phyloP scores from a whole-genome alignment of 148 eudicot species.

The Vaccinium macrocarpon region DNA sequence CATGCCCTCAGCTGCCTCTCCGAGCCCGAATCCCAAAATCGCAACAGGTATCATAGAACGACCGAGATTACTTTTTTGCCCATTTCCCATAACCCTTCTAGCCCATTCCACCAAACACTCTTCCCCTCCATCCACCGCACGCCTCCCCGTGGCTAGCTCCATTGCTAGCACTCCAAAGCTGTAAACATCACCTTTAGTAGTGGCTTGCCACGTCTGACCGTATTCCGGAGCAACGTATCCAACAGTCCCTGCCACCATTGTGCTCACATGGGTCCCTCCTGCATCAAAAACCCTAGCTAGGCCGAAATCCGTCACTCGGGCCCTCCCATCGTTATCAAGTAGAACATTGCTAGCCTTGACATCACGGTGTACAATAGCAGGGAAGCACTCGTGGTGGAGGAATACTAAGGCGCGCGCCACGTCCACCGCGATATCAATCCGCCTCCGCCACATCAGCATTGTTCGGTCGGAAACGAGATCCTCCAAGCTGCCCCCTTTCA shows the following conservation, averaged over 20 bases:
- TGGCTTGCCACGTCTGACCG: conserved; percentile 92
- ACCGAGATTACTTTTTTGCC: conserved; percentile 20
- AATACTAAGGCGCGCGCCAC: conserved; percentile 78
- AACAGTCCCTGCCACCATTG: conserved; percentile 89
- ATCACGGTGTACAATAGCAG: conserved; percentile 81
- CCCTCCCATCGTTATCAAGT: conserved; percentile 67
- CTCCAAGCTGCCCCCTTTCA: conserved; percentile 91
- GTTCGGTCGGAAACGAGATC: conserved; percentile 53
- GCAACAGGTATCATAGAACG: conserved; percentile 32
- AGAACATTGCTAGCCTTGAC: conserved; percentile 94
- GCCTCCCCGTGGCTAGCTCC: conserved; percentile 91
- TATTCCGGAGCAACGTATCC: conserved; percentile 98
- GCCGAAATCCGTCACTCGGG: conserved; percentile 87
- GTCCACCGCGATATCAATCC: conserved; percentile 65
- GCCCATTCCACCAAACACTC: conserved; percentile 90
- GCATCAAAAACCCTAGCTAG: conserved; percentile 73
- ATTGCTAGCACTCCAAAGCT: conserved; percentile 85
- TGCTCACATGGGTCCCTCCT: conserved; percentile 77
- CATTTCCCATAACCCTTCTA: conserved; percentile 55
- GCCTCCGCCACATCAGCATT: conserved; percentile 47
- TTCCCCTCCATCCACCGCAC: conserved; percentile 79
- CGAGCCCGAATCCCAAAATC: conserved; percentile 38
- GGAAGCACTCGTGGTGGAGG: conserved; percentile 85
- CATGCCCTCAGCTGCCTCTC: conserved; percentile 59
- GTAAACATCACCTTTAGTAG: conserved; percentile 95